These are phyloP conservation scores for Lithospermum erythrorhizon DNA, from an alignment of 257 asterid genomes.

Conservation along the genomic window DNA sequence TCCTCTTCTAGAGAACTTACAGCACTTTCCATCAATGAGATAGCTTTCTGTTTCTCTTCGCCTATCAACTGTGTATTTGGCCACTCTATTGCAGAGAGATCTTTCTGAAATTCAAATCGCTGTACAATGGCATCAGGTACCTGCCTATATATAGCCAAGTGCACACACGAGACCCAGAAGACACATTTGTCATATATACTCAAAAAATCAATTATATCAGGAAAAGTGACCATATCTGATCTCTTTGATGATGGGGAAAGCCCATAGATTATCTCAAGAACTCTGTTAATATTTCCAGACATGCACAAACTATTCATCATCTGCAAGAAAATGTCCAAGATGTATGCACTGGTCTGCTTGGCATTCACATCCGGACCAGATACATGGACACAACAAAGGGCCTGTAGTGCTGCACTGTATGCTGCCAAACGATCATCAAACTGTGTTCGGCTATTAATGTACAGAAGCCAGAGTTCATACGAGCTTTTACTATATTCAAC, in stretches of 20 bases:
- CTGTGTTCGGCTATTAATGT: slow-evolving; percentile 29
- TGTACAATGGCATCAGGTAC: slow-evolving; percentile 26
- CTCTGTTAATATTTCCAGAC: slow-evolving; percentile 29
- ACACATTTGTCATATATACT: slow-evolving; percentile 30
- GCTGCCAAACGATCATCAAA: slow-evolving; percentile 33
- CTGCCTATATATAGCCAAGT: slow-evolving; percentile 28
- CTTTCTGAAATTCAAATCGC: slow-evolving; percentile 32
- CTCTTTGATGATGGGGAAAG: slow-evolving; percentile 18
- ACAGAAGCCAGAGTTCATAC: slow-evolving; percentile 42
- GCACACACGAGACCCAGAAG: slow-evolving; percentile 36
- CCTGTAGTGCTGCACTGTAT: slow-evolving; percentile 31
- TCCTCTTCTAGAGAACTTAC: slow-evolving; percentile 26
- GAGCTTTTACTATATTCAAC: slow-evolving; percentile 22
- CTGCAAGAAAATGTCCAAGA: slow-evolving; percentile 39
- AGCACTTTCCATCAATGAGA: slow-evolving; percentile 27
- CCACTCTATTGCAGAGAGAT: slow-evolving; percentile 34
- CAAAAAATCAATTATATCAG: slow-evolving; percentile 20
- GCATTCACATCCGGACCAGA: slow-evolving; percentile 15
- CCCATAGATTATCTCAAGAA: slow-evolving; percentile 27
- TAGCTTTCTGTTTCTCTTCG: slow-evolving; percentile 31
- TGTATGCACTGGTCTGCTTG: slow-evolving; percentile 21
- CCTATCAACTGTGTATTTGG: slow-evolving; percentile 15
- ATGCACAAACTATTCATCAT: slow-evolving; percentile 32
- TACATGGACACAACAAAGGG: slow-evolving; percentile 16
- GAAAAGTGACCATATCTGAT: slow-evolving; percentile 15